phyloP scores from a whole-genome alignment of 441 rosid species.

The Kokia cookei region DNA sequence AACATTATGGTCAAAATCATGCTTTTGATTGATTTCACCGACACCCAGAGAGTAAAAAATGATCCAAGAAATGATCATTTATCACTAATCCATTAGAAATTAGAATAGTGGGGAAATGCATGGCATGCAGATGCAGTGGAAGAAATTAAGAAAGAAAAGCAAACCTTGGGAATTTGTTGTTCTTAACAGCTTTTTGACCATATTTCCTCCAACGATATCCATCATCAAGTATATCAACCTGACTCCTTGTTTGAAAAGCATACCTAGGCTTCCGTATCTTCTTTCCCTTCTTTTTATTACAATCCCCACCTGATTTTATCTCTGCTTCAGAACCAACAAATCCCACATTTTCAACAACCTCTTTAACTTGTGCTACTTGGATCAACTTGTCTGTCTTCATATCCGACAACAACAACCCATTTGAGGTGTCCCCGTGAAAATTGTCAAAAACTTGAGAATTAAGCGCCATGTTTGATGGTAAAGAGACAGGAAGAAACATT shows the following conservation, averaged over 20 bases:
- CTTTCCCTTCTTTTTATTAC: constrained; percentile 23
- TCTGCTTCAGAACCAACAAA: neutral
- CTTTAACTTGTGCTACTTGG: neutral
- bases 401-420: constrained; percentile 18
- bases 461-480: constrained; percentile 6
- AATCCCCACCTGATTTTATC: neutral
- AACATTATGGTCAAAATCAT: neutral
- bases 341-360: neutral
- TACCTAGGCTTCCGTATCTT: constrained; percentile 33
- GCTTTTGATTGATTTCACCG: no score
- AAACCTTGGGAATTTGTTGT: constrained; percentile 58
- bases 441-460: constrained; percentile 11
- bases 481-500: constrained; percentile 40
- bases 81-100: neutral
- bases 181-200: constrained; percentile 53
- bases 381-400: constrained; percentile 14
- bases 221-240: constrained; percentile 51
- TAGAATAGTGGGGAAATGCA: neutral
- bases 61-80: no score
- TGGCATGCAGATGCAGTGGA: neutral
- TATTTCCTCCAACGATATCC: constrained; percentile 53
- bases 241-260: constrained; percentile 59
- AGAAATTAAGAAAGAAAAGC: neutral
- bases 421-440: constrained; percentile 25
- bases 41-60: no score